Conservation (phyloP, 805 yeast genomes). For the Lachancea nothofagi region DNA sequence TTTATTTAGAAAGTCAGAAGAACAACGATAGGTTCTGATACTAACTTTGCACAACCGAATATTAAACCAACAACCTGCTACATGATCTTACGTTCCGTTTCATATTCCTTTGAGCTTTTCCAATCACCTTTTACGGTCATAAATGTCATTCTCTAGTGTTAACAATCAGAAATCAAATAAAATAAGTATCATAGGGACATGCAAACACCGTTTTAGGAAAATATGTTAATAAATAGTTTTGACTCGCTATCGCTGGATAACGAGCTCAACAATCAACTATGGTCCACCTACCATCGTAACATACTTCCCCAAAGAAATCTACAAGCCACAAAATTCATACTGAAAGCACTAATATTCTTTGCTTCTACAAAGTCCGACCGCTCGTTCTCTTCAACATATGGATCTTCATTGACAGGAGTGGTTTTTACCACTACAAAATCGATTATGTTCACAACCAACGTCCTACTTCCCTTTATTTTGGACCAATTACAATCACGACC, state of each 20-base stretch:
- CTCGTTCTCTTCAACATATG: constrained; percentile 17
- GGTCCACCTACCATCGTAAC: constrained; percentile 13
- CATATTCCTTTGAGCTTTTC: too few relatives aligned
- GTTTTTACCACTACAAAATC: constrained; percentile 13
- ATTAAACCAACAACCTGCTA: too few relatives aligned
- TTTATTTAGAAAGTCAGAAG: too few relatives aligned
- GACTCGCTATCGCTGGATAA: constrained; percentile 21
- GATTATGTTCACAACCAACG: constrained; percentile 15
- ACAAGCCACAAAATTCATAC: constrained; percentile 19
- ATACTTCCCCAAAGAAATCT: constrained; percentile 7
- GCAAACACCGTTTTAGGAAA: neutral
- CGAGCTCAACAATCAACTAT: constrained; percentile 17
- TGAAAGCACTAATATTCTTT: constrained; percentile 20
- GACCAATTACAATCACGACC: constrained; percentile 6
- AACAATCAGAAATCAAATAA: too few relatives aligned
- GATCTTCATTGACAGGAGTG: constrained; percentile 18
- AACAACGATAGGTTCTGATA: too few relatives aligned
- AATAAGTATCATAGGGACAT: neutral
- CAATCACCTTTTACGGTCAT: too few relatives aligned
- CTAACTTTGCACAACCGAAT: too few relatives aligned
- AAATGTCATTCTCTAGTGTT: too few relatives aligned
- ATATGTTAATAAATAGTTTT: constrained; percentile 19
- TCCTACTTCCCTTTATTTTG: constrained; percentile 15
- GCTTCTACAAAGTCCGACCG: constrained; percentile 12
- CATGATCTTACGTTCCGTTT: too few relatives aligned